Evolutionary conservation across 495 filamentous ascomycete species (phyloP).

Genomic region (Pseudotulostoma volvatum): DNA sequence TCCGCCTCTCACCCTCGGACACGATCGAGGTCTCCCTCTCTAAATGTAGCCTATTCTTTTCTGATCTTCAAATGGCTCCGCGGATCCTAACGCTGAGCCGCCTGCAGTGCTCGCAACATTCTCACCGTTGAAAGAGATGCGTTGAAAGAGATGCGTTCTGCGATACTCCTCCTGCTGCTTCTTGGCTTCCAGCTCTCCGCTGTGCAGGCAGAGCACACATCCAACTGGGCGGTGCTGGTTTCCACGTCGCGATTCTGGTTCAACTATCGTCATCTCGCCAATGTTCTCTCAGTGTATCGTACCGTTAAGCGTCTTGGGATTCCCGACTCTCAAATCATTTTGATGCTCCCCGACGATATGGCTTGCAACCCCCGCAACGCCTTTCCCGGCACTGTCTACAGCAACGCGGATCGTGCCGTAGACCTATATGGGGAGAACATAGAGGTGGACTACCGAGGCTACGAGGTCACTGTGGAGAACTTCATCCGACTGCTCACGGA

Average conservation of each 20-base stretch:
- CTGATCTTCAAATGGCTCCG: no score
- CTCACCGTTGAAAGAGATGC: no score
- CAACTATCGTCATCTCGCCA: slow-evolving; percentile 97
- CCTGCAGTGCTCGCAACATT: no score
- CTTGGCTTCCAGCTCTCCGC: not conserved
- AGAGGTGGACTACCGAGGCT: slow-evolving; percentile 94
- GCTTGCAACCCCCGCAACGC: slow-evolving; percentile 97
- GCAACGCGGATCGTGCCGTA: slow-evolving; percentile 87
- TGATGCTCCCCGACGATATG: slow-evolving; percentile 99
- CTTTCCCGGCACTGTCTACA: slow-evolving; percentile 95
- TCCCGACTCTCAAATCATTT: slow-evolving; percentile 95
- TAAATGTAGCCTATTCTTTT: no score
- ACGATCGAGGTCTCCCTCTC: no score
- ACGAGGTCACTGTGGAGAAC: slow-evolving; percentile 97
- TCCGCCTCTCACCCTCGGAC: no score
- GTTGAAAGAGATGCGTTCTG: not conserved
- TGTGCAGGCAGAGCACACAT: slow-evolving; percentile 60
- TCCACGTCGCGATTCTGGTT: slow-evolving; percentile 99
- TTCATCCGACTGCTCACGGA: slow-evolving; percentile 94
- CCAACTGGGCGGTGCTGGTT: slow-evolving; percentile 96
- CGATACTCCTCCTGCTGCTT: not conserved
- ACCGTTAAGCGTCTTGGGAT: slow-evolving; percentile 97
- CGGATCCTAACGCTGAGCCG: no score
- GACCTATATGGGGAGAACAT: slow-evolving; percentile 98
- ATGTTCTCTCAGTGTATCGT: slow-evolving; percentile 93